A percentile compares a stretch with the other conserved stretches of the same genome.
phyloP scores from a whole-genome alignment of 768 basidiomycete genomes.

The Exidia glandulosa region DNA sequence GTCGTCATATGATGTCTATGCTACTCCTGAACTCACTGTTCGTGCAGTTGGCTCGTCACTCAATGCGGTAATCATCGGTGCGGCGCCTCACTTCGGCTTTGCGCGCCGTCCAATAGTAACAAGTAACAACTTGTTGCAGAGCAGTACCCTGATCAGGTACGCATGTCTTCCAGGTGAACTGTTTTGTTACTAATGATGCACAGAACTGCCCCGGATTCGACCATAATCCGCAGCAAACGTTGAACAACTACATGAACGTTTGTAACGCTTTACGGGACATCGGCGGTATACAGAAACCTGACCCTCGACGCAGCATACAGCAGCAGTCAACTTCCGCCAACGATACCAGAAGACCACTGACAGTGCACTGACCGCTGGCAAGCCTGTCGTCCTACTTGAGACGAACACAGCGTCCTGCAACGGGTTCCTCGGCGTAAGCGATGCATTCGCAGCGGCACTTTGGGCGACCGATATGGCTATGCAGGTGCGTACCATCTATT shows the following conservation, averaged over 20 bases:
- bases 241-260: no score
- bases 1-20: not conserved
- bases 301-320: not conserved
- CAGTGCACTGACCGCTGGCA: constrained; percentile 15
- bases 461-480: constrained; percentile 55
- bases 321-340: not conserved
- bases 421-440: constrained; percentile 42
- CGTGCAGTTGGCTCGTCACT: not conserved
- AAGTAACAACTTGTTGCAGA: not conserved
- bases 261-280: no score
- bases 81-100: no score
- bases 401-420: constrained; percentile 49
- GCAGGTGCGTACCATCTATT: constrained; percentile 28
- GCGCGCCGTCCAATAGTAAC: no score
- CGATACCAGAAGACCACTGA: not conserved
- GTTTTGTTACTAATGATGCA: not conserved
- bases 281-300: no score
- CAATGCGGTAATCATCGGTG: not conserved
- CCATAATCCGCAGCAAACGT: no score
- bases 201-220: no score
- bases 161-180: not conserved
- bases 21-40: not conserved
- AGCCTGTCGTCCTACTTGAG: constrained; percentile 55
- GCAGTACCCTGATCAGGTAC: not conserved
- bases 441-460: constrained; percentile 48